Evolutionary conservation across 345 rosid genomes (phyloP).

Genomic region (Melaleuca quinquenervia): DNA sequence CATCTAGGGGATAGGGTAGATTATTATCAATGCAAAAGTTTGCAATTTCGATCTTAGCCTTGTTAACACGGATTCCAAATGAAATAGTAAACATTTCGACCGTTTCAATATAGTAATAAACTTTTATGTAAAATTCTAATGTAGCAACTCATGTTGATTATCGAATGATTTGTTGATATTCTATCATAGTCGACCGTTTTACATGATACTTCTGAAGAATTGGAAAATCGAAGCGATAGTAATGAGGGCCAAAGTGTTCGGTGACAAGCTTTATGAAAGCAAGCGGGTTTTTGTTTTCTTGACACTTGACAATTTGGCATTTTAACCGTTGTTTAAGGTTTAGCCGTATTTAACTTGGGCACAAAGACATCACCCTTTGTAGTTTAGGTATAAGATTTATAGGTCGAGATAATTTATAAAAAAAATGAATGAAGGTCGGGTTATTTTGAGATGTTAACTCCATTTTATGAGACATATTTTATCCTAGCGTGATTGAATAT

Average conservation of each 20-base stretch:
- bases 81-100: no score
- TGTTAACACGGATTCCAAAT: no score
- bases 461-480: background rate
- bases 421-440: background rate
- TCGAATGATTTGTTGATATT: background rate
- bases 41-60: background rate
- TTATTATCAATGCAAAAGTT: no score
- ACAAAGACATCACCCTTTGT: background rate
- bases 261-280: background rate
- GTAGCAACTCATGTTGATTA: rapidly evolving
- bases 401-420: background rate
- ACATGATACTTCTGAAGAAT: background rate
- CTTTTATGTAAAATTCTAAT: rapidly evolving
- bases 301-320: background rate
- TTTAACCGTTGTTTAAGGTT: background rate
- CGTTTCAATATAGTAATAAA: rapidly evolving
- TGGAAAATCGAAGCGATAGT: background rate
- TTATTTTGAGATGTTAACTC: background rate
- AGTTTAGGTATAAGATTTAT: background rate
- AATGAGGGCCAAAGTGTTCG: background rate
- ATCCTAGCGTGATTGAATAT: background rate
- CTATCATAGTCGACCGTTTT: background rate
- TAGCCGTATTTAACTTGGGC: background rate
- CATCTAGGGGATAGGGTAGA: background rate
- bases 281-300: background rate